Evolutionary conservation across 129 eudicot genomes (phyloP).

Genomic region (Kitagawia praeruptora): DNA sequence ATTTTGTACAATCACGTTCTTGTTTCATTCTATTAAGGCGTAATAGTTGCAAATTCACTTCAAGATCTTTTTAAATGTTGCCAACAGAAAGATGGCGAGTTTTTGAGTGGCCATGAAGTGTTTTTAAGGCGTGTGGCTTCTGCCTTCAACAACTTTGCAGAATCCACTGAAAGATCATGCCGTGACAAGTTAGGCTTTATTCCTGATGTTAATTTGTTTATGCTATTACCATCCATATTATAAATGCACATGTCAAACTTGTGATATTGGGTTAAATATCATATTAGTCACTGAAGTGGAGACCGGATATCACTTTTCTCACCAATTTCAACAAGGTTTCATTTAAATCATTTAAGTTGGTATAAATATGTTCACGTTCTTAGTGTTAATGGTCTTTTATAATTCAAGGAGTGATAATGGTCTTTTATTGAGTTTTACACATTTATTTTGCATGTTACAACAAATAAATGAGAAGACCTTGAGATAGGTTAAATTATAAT

Average conservation of each 20-base stretch:
- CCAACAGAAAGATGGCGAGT: slow-evolving; percentile 92
- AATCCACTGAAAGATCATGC: slow-evolving; percentile 87
- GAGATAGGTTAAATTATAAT: too few relatives aligned
- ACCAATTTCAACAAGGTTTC: too few relatives aligned
- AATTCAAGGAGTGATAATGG: too few relatives aligned
- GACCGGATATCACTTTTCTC: too few relatives aligned
- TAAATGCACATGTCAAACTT: background rate
- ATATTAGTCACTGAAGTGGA: too few relatives aligned
- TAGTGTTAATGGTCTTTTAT: too few relatives aligned
- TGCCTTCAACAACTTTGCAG: slow-evolving; percentile 75
- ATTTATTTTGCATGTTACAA: too few relatives aligned
- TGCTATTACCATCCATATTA: slow-evolving; percentile 8
- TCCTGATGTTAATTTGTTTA: background rate
- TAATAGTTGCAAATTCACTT: background rate
- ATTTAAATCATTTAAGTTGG: too few relatives aligned
- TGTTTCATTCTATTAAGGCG: background rate
- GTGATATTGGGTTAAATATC: background rate
- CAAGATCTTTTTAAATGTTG: background rate
- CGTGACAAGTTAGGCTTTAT: slow-evolving; percentile 55
- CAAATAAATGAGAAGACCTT: too few relatives aligned
- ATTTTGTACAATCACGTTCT: background rate
- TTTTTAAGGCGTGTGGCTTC: slow-evolving; percentile 65
- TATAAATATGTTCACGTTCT: too few relatives aligned
- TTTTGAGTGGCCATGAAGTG: slow-evolving; percentile 77
- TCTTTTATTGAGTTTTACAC: too few relatives aligned